phyloP scores from a whole-genome alignment of 129 eudicot species.

The Flaveria robusta region DNA sequence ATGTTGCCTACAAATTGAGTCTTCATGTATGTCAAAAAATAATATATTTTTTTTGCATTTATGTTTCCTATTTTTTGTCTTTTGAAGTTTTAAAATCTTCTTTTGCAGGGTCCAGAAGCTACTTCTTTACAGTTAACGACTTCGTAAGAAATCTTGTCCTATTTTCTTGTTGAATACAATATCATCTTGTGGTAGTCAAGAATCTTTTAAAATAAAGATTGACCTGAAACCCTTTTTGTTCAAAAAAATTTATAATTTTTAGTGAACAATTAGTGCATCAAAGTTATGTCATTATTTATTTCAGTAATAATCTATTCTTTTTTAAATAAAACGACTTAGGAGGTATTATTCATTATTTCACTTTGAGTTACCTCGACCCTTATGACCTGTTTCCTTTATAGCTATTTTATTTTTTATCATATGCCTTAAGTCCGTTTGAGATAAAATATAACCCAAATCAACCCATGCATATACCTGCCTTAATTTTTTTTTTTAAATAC shows the following conservation, averaged over 20 bases:
- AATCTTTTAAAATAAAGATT: too few species aligned
- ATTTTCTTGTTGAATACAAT: neutral
- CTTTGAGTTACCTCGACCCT: neutral
- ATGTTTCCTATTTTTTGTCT: neutral
- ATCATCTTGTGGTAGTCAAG: neutral
- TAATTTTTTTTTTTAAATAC: neutral
- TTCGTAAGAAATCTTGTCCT: constrained; percentile 50
- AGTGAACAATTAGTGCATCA: too few species aligned
- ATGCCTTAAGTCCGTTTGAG: neutral
- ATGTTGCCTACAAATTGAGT: constrained; percentile 55
- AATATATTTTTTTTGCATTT: neutral
- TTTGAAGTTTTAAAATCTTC: constrained; percentile 22
- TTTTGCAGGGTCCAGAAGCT: constrained; percentile 73
- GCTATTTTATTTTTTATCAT: neutral
- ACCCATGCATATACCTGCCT: neutral
- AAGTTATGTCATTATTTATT: too few species aligned
- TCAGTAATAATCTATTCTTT: too few species aligned
- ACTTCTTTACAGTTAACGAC: constrained; percentile 67
- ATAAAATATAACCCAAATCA: neutral
- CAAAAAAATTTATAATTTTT: too few species aligned
- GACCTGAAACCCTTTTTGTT: too few species aligned
- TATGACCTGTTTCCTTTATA: neutral
- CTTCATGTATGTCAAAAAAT: constrained; percentile 49
- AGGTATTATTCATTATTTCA: neutral
- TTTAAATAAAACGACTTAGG: too few species aligned